Conservation (phyloP, 225 moss, liverwort and hornwort genomes). For the Lunularia cruciata region DNA sequence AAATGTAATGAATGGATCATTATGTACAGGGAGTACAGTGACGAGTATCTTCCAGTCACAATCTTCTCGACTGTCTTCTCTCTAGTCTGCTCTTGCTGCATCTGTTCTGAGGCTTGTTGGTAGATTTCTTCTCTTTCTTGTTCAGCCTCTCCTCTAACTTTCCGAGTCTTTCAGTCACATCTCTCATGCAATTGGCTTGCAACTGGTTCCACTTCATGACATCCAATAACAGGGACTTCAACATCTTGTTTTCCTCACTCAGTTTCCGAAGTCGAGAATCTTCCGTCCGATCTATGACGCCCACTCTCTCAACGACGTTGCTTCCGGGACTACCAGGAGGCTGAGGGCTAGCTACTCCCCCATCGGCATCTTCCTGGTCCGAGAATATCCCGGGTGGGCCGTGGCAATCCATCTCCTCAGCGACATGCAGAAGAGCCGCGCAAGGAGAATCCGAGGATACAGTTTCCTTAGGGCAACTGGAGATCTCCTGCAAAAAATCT, state of each 20-base stretch:
- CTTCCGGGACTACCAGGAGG: not conserved
- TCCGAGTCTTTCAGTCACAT: conserved; percentile 23
- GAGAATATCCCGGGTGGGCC: not conserved
- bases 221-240: conserved; percentile 33
- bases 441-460: not conserved
- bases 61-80: not conserved
- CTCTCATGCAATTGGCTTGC: conserved; percentile 15
- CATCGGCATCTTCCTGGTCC: not conserved
- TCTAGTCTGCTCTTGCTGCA: conserved; percentile 12
- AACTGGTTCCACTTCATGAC: conserved; percentile 34
- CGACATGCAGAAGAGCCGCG: not conserved
- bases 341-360: too few species aligned
- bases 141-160: conserved; percentile 19
- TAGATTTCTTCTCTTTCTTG: not conserved
- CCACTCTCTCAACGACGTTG: too few species aligned
- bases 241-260: conserved; percentile 28
- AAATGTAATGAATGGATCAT: too few species aligned
- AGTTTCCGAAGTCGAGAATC: conserved; percentile 12
- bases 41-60: not conserved
- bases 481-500: not conserved
- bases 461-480: not conserved
- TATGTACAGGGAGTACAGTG: too few species aligned
- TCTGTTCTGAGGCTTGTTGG: not conserved
- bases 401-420: conserved; percentile 13
- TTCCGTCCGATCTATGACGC: too few species aligned